Percentiles rank a stretch among this genome's conserved stretches.
Evolutionary conservation across 345 rosid genomes (phyloP).

Genomic region (Passiflora organensis): DNA sequence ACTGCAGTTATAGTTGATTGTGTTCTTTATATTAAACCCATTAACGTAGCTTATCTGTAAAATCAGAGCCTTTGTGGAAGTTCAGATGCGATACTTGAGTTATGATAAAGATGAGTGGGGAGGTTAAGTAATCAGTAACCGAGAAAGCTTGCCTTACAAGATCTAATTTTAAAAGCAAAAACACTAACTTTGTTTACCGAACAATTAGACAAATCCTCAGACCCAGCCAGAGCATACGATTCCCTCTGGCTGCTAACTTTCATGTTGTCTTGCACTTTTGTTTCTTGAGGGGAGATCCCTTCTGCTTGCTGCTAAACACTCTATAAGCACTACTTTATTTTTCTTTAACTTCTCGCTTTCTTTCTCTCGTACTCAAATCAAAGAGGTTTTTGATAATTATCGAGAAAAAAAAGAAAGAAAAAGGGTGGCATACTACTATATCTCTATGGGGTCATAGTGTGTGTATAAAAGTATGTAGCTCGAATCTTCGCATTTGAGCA

Average conservation of each 20-base stretch:
- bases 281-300: not conserved
- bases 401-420: slow-evolving; percentile 12
- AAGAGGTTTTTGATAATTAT: slow-evolving; percentile 22
- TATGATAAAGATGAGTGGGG: no score
- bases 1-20: no score
- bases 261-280: not conserved
- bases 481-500: slow-evolving; percentile 23
- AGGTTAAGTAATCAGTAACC: no score
- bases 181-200: not conserved
- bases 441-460: slow-evolving; percentile 26
- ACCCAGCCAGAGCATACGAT: slow-evolving; percentile 1
- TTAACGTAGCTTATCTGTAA: no score
- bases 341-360: not conserved
- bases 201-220: not conserved
- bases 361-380: not conserved
- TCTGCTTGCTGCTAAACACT: not conserved
- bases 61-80: no score
- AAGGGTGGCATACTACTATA: not conserved
- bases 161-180: not conserved
- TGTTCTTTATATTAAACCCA: no score
- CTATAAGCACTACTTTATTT: not conserved
- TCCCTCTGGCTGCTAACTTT: not conserved
- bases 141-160: no score
- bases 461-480: slow-evolving; percentile 28
- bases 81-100: no score